These are phyloP conservation scores for Aspergillus spinulosporus DNA, from an alignment of 2,329 filamentous ascomycete species.

Conservation along the genomic window DNA sequence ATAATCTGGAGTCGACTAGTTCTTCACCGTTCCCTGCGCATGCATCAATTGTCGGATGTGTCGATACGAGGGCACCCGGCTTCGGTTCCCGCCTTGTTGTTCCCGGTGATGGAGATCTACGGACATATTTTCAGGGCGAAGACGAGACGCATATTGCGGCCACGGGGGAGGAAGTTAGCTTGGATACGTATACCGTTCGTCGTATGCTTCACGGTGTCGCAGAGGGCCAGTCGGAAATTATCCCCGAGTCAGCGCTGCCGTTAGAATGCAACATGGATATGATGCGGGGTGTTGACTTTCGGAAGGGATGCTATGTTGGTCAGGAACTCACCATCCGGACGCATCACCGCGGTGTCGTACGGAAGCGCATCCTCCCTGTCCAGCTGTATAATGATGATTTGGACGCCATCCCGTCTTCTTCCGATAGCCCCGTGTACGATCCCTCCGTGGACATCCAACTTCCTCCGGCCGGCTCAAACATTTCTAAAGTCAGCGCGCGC, in stretches of 20 bases:
- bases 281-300: conserved; percentile 83
- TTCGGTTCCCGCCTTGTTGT: conserved; percentile 43
- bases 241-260: conserved; percentile 70
- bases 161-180: conserved; percentile 50
- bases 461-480: conserved; percentile 50
- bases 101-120: conserved; percentile 37
- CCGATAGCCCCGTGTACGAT: conserved; percentile 49
- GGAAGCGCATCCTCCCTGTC: conserved; percentile 84
- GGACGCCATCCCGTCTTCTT: conserved; percentile 41
- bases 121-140: conserved; percentile 33
- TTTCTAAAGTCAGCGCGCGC: conserved; percentile 52
- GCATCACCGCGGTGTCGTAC: conserved; percentile 87
- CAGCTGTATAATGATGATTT: conserved; percentile 60
- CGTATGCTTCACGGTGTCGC: conserved; percentile 78
- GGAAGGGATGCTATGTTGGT: conserved; percentile 94
- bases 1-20: conserved; percentile 39
- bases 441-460: conserved; percentile 28
- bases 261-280: conserved; percentile 88
- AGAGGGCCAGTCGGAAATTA: conserved; percentile 80
- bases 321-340: conserved; percentile 97
- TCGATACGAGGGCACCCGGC: conserved; percentile 43
- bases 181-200: conserved; percentile 69
- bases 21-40: conserved; percentile 32
- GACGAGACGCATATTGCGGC: conserved; percentile 35
- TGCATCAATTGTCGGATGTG: conserved; percentile 34